phyloP scores from a whole-genome alignment of 176 grass and related monocot genomes.

The Cenchrus americanus region DNA sequence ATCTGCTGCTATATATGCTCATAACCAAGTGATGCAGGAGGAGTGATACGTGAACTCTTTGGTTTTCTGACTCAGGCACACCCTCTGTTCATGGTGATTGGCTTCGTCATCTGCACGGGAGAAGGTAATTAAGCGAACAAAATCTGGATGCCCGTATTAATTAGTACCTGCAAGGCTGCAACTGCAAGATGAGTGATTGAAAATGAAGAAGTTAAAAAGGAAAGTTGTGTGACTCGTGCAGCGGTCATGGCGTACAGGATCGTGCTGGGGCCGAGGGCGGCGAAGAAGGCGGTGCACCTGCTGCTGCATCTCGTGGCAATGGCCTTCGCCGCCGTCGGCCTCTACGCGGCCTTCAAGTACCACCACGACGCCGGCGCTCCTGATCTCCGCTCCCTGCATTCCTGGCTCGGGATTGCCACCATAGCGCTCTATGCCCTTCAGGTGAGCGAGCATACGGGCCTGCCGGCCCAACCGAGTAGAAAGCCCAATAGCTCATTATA shows the following conservation, averaged over 20 bases:
- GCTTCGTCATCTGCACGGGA: slow-evolving; percentile 54
- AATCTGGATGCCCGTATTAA: not conserved
- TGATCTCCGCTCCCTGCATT: slow-evolving; percentile 44
- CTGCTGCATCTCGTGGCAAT: slow-evolving; percentile 49
- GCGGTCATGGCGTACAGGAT: slow-evolving; percentile 62
- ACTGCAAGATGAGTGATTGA: not conserved
- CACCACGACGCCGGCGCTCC: slow-evolving; percentile 10
- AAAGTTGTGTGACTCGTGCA: slow-evolving; percentile 8
- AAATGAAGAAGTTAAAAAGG: not conserved
- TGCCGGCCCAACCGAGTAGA: not conserved
- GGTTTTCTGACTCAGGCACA: slow-evolving; percentile 34
- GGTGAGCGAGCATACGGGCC: slow-evolving; percentile 17
- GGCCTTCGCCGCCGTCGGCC: slow-evolving; percentile 39
- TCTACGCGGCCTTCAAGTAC: slow-evolving; percentile 53
- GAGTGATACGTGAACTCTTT: not conserved
- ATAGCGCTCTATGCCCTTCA: slow-evolving; percentile 50
- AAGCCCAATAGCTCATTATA: not conserved
- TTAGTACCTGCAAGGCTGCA: too few species aligned
- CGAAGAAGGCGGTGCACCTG: slow-evolving; percentile 49
- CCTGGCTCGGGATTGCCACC: slow-evolving; percentile 65
- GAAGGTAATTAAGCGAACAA: slow-evolving; percentile 41
- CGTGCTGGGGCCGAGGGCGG: slow-evolving; percentile 18
- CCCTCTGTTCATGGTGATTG: slow-evolving; percentile 63
- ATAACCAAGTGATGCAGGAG: not conserved
- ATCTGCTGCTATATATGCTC: not conserved